Evolutionary conservation across 2,329 filamentous ascomycete genomes (phyloP), one percentile per base, ranked within the genome.

Genomic region (Helotiales sp.): DNA sequence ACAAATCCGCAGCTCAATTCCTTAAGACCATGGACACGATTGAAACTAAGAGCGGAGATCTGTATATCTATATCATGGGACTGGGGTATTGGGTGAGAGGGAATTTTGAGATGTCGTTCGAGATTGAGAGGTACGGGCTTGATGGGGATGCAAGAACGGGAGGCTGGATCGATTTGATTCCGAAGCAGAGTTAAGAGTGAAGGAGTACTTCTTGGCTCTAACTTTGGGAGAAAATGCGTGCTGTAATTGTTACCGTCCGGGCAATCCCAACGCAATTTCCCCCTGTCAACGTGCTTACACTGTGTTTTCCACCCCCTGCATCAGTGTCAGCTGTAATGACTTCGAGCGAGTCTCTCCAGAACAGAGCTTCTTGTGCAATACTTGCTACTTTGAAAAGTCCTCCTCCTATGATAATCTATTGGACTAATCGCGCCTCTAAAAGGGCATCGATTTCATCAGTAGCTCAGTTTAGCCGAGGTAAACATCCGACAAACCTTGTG

Each of bases 71-170:
- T 28, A 17, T 52, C 13, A 15, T 6, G 49, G 49, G 49, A 13
- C 20, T 52, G 49, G 49, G 22, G 20, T 26, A 28, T 22, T 52
- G 49, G 49, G 49, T 52, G 7, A 24, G 49, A 28, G 49, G 49
- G 20, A 52, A 52, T 28, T 52, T 52, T 26, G 49, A 52, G 49
- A 52, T 52, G 49, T 52, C 49, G 22, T 52, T 52, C 8, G 49
- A 52, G 49, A 52, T 52, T 28, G 49, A 52, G 49, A 52, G 49
- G 22, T 52, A 52, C 13, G 22, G 20, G 22, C 49, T 52, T 52
- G 22, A 28, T 24, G 22, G 10, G 22, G 49, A 52, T 15, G 49
- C 49, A 7, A 52, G 49, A 17, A 52, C 7, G 22, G 49, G 49
- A 28, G 49, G 28, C 10, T 52, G 2, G 49, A 52, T 52, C 11